phyloP scores from a whole-genome alignment of 305 asterid species.

The Fraxinus paxiana region DNA sequence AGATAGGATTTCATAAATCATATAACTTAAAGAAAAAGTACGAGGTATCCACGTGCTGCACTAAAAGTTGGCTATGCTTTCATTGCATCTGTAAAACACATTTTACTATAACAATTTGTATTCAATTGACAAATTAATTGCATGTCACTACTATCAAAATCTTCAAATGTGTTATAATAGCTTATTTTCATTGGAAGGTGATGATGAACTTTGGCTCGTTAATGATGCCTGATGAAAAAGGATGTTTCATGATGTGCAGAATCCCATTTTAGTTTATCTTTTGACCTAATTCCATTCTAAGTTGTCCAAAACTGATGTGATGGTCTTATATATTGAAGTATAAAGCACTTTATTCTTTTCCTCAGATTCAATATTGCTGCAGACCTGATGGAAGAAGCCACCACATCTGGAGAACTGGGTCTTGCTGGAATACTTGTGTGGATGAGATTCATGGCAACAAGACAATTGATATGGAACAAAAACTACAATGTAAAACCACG shows the following conservation, averaged over 20 bases:
- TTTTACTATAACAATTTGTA: slow-evolving; percentile 9
- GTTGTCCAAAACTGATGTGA: background rate
- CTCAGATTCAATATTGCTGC: slow-evolving; percentile 97
- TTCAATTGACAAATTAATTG: slow-evolving; percentile 6
- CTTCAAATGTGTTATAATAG: background rate
- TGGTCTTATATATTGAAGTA: slow-evolving; percentile 10
- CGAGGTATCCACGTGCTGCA: background rate
- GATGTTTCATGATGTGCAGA: slow-evolving; percentile 12
- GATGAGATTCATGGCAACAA: slow-evolving; percentile 99
- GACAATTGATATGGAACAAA: slow-evolving; percentile 96
- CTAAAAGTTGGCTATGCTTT: background rate
- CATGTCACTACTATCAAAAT: slow-evolving; percentile 7
- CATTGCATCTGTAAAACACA: slow-evolving; percentile 4
- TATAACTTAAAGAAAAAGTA: background rate
- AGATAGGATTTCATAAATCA: background rate
- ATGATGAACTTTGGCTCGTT: background rate
- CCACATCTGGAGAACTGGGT: slow-evolving; percentile 73
- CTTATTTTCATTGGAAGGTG: slow-evolving; percentile 3
- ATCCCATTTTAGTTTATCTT: slow-evolving; percentile 7
- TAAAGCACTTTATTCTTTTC: slow-evolving; percentile 19
- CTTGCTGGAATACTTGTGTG: slow-evolving; percentile 94
- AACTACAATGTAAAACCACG: slow-evolving; percentile 98
- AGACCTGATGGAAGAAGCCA: slow-evolving; percentile 81
- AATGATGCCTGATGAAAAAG: slow-evolving; percentile 16
- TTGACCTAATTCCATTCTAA: slow-evolving; percentile 11